These are phyloP conservation scores for Stemphylium beticola DNA, from an alignment of 2,329 filamentous ascomycete species.

Conservation along the genomic window DNA sequence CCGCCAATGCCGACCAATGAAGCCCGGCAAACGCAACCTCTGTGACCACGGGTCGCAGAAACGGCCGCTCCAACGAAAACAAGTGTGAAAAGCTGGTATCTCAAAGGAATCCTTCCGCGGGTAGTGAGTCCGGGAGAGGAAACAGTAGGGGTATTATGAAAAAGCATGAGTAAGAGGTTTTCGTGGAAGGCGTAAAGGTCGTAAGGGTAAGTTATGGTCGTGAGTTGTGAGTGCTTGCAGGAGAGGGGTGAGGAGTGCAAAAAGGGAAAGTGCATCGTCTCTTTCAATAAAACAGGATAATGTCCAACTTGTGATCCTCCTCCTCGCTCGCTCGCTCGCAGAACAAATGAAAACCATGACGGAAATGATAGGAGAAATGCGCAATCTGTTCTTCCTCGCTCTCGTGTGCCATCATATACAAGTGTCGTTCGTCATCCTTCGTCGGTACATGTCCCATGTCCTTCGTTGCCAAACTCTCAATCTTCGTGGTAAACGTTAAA, in stretches of 20 bases:
- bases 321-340: conserved; percentile 4
- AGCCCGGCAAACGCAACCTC: conserved; percentile 9
- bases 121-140: conserved; percentile 1
- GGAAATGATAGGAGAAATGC: conserved; percentile 2
- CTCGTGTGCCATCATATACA: conserved; percentile 24
- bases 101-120: conserved; percentile 3
- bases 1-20: conserved; percentile 13
- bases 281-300: conserved; percentile 19
- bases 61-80: conserved; percentile 9
- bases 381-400: conserved; percentile 7
- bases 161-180: conserved; percentile 3
- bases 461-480: conserved; percentile 16
- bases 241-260: conserved; percentile 1
- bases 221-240: not conserved
- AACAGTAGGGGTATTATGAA: conserved; percentile 18
- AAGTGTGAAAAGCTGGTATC: conserved; percentile 15
- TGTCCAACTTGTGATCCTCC: conserved; percentile 6
- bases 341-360: not conserved
- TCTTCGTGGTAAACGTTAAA: conserved; percentile 34
- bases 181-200: conserved; percentile 3
- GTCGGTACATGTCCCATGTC: conserved; percentile 28
- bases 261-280: conserved; percentile 15
- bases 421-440: conserved; percentile 15
- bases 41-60: conserved; percentile 16
- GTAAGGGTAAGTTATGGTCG: conserved; percentile 4